Conservation (phyloP, 78 protist genomes). For the Pigoraptor vietnamica region DNA sequence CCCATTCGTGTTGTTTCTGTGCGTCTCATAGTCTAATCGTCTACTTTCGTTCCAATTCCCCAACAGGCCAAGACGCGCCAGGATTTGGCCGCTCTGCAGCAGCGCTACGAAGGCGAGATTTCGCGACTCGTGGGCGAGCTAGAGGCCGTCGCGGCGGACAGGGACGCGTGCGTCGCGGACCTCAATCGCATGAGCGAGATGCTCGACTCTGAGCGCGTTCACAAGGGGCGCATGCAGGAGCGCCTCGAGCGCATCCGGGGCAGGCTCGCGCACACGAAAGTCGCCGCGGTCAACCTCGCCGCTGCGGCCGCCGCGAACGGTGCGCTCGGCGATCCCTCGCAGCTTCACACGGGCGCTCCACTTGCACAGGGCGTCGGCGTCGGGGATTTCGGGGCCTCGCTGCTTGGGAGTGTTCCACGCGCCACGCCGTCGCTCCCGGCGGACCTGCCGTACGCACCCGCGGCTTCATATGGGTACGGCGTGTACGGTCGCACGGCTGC, state of each 20-base stretch:
- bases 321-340: neutral
- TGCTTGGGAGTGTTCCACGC: neutral
- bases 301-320: neutral
- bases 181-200: neutral
- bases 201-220: neutral
- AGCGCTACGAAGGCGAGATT: neutral
- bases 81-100: neutral
- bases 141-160: neutral
- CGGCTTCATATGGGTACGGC: neutral
- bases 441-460: neutral
- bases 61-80: no score
- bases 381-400: neutral
- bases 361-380: neutral
- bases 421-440: neutral
- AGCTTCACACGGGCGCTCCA: neutral
- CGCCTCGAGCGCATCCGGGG: neutral
- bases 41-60: no score
- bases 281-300: neutral
- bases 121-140: neutral
- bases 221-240: neutral
- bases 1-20: no score
- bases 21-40: no score
- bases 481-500: neutral
- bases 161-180: neutral
- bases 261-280: neutral